Percentiles rank a stretch among this genome's conserved stretches.
phyloP scores from a whole-genome alignment of 1,284 basidiomycete genomes.

The Inonotus obliquus region DNA sequence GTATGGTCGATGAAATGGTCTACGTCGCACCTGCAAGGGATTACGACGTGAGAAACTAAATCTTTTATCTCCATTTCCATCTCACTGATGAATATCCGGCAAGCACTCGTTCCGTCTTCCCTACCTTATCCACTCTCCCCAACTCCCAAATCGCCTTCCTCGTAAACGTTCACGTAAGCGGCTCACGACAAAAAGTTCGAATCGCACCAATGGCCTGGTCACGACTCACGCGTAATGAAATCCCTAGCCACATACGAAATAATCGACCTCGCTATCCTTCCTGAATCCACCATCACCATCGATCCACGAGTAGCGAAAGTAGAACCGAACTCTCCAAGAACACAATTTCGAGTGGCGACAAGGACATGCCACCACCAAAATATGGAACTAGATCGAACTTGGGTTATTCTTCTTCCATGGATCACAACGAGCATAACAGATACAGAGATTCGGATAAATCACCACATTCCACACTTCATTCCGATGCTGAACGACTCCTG shows the following conservation, averaged over 20 bases:
- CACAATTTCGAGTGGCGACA: background rate
- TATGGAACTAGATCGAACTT: background rate
- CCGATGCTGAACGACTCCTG: background rate
- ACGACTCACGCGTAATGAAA: conserved; percentile 35
- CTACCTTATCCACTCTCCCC: conserved; percentile 37
- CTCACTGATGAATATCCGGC: conserved; percentile 31
- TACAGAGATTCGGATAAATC: conserved; percentile 8
- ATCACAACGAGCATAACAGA: background rate
- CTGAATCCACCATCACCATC: too few relatives aligned
- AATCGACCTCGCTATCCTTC: conserved; percentile 41
- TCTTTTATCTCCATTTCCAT: background rate
- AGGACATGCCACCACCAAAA: background rate
- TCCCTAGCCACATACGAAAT: conserved; percentile 49
- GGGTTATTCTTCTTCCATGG: background rate
- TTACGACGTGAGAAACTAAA: conserved; percentile 37
- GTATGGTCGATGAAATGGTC: conserved; percentile 38
- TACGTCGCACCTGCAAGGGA: conserved; percentile 45
- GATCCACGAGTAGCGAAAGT: conserved; percentile 11
- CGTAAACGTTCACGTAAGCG: conserved; percentile 33
- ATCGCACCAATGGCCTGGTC: conserved; percentile 56
- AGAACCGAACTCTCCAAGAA: conserved; percentile 6
- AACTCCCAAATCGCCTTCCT: conserved; percentile 44
- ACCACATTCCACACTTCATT: background rate
- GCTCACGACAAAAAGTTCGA: conserved; percentile 34
- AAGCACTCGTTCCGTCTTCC: conserved; percentile 49